A percentile compares a stretch with the other conserved stretches of the same genome.
These are phyloP conservation scores for Aethionema arabicum DNA, from an alignment of 345 rosid species.

Conservation along the genomic window DNA sequence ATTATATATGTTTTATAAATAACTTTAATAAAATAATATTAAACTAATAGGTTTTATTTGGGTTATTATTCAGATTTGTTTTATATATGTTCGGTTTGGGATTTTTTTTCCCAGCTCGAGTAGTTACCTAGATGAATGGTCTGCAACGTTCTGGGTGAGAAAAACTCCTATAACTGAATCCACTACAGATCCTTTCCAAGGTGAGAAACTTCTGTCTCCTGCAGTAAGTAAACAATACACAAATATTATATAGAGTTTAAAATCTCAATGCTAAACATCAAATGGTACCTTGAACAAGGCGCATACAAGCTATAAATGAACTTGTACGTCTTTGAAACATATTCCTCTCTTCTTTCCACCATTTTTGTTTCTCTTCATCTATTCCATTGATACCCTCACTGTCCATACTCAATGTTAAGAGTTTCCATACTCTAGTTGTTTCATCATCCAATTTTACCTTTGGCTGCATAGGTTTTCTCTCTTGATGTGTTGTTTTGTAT, in stretches of 20 bases:
- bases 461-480: constrained; percentile 46
- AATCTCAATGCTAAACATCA: not conserved
- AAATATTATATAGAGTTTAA: not conserved
- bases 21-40: too few relatives aligned
- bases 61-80: too few relatives aligned
- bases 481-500: constrained; percentile 31
- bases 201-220: constrained; percentile 91
- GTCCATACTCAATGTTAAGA: constrained; percentile 54
- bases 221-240: constrained; percentile 24
- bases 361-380: constrained; percentile 51
- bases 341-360: constrained; percentile 78
- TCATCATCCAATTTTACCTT: constrained; percentile 77
- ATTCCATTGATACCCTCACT: constrained; percentile 68
- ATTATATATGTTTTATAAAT: too few relatives aligned
- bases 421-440: constrained; percentile 73
- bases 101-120: too few relatives aligned
- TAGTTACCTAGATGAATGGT: constrained; percentile 94
- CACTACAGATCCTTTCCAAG: constrained; percentile 96
- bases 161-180: constrained; percentile 95
- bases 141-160: constrained; percentile 89
- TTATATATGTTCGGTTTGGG: too few relatives aligned
- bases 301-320: constrained; percentile 84
- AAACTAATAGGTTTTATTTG: too few relatives aligned
- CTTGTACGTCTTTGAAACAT: constrained; percentile 61
- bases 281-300: constrained; percentile 79